These are phyloP conservation scores for Nothomitra cinnamomea DNA, from an alignment of 2,329 filamentous ascomycete species.

Conservation along the genomic window DNA sequence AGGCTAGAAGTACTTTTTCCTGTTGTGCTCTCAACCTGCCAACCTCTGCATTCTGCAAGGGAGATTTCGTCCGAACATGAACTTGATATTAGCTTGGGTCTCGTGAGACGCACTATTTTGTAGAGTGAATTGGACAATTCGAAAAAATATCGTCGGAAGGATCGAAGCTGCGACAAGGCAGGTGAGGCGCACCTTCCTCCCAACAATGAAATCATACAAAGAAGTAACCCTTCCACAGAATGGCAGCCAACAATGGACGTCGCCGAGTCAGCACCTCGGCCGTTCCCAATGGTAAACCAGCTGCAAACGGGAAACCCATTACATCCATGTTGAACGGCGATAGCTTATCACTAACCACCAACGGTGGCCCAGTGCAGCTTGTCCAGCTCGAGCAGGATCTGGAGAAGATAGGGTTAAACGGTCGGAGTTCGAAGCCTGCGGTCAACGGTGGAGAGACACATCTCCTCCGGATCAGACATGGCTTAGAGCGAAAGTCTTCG, in stretches of 20 bases:
- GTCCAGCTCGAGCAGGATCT: not conserved
- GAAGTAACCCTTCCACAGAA: not conserved
- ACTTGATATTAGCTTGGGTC: too few relatives aligned
- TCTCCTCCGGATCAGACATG: not conserved
- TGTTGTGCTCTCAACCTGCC: too few relatives aligned
- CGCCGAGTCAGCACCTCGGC: conserved; percentile 1
- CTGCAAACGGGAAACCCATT: not conserved
- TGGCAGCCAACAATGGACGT: not conserved
- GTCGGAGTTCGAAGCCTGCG: not conserved
- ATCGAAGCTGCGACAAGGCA: too few relatives aligned
- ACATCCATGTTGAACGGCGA: not conserved
- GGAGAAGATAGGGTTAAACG: not conserved
- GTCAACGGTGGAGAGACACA: not conserved
- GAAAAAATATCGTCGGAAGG: too few relatives aligned
- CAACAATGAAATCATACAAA: too few relatives aligned
- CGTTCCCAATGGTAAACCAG: not conserved
- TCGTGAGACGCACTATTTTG: too few relatives aligned
- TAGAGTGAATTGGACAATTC: too few relatives aligned
- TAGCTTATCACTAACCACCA: not conserved
- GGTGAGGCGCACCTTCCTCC: too few relatives aligned
- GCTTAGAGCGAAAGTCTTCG: conserved; percentile 13
- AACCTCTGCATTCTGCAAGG: too few relatives aligned
- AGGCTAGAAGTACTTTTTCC: too few relatives aligned
- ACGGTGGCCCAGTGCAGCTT: not conserved
- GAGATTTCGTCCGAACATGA: too few relatives aligned